These are phyloP conservation scores for Aspergillus funiculosus DNA, from an alignment of 495 filamentous ascomycete genomes.

Conservation along the genomic window DNA sequence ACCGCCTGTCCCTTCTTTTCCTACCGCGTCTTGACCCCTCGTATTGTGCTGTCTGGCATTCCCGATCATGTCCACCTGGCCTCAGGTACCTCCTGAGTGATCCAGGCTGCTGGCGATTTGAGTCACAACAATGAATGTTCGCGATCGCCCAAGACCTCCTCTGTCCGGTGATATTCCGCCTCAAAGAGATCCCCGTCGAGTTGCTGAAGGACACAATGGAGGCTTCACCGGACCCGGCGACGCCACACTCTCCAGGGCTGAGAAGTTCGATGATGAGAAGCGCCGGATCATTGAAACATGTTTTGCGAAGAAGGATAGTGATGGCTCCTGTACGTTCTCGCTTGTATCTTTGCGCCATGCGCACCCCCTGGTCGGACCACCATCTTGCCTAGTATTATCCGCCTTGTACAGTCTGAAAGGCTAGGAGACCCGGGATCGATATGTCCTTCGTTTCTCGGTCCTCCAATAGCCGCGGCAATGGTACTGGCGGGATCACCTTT, in stretches of 20 bases:
- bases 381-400: no score
- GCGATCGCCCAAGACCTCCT: conserved; percentile 32
- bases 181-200: conserved; percentile 29
- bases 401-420: no score
- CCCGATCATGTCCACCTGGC: conserved; percentile 39
- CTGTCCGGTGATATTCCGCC: conserved; percentile 24
- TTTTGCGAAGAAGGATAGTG: conserved; percentile 79
- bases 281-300: conserved; percentile 84
- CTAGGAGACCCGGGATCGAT: no score
- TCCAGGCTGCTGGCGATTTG: conserved; percentile 19
- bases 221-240: conserved; percentile 23
- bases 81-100: conserved; percentile 26
- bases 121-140: conserved; percentile 34
- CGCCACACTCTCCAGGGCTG: conserved; percentile 59
- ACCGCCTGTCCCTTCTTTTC: neutral
- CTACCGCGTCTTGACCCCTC: conserved; percentile 11
- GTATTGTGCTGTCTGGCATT: conserved; percentile 16
- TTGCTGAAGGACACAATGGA: conserved; percentile 32
- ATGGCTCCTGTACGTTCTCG: conserved; percentile 63
- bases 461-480: neutral
- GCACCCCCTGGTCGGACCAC: neutral
- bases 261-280: conserved; percentile 95
- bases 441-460: no score
- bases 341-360: neutral
- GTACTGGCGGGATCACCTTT: no score